A percentile compares a stretch with the other conserved stretches of the same genome.
phyloP scores from a whole-genome alignment of 2,329 filamentous ascomycete genomes.

The Escovopsis sp. region DNA sequence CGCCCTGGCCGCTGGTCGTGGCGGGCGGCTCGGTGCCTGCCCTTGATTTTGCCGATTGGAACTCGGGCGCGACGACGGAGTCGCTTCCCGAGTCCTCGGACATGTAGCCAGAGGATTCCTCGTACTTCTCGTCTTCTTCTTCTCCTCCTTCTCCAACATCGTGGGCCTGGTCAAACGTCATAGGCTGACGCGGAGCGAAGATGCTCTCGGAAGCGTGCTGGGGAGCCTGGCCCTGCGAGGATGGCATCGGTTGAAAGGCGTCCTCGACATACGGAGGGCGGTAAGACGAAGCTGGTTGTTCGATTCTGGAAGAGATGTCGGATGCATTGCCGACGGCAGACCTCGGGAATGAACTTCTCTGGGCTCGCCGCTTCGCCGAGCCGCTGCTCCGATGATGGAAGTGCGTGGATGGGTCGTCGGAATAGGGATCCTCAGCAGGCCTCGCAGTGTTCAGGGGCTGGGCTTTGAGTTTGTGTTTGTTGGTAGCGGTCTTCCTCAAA shows the following conservation, averaged over 20 bases:
- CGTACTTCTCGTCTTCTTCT: no score
- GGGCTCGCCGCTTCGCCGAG: constrained; percentile 14
- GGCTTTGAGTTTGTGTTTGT: not conserved
- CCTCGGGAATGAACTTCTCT: constrained; percentile 9
- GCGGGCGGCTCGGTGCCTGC: no score
- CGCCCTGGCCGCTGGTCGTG: no score
- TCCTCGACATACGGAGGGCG: constrained; percentile 15
- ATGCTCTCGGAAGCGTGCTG: no score
- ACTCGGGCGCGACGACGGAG: no score
- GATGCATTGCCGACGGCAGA: not conserved
- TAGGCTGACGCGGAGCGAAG: not conserved
- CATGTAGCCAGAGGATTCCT: no score
- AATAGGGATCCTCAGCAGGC: constrained; percentile 1
- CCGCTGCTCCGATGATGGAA: constrained; percentile 11
- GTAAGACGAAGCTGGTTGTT: constrained; percentile 6
- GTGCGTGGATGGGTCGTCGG: constrained; percentile 7
- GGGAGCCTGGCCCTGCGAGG: not conserved
- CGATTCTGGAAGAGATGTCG: not conserved
- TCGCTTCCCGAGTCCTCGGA: no score
- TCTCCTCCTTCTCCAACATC: no score
- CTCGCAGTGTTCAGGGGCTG: not conserved
- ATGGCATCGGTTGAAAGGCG: constrained; percentile 3
- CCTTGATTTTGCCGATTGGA: no score
- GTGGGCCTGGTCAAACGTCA: not conserved
- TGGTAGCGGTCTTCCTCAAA: no score